Percentiles rank a stretch among this genome's conserved stretches.
Evolutionary conservation across 2,329 filamentous ascomycete genomes (phyloP).

Genomic region (Penicillium sp.): DNA sequence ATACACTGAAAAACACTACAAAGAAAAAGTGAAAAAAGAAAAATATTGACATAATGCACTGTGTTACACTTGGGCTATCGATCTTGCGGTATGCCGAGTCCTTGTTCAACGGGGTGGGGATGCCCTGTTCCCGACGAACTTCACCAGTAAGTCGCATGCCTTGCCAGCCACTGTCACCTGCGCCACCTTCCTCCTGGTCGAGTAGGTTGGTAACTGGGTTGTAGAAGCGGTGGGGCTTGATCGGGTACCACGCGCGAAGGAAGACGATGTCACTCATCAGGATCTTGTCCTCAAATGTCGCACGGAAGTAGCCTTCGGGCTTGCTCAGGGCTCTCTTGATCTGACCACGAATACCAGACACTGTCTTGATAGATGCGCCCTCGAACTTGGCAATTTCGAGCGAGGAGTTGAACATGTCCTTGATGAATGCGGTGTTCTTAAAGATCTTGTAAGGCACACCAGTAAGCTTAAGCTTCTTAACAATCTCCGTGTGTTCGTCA

Average conservation of each 20-base stretch:
- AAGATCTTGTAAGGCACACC: slow-evolving; percentile 96
- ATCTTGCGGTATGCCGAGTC: slow-evolving; percentile 80
- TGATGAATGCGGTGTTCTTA: slow-evolving; percentile 98
- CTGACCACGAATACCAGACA: slow-evolving; percentile 91
- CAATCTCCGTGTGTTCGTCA: slow-evolving; percentile 93
- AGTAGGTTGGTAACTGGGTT: slow-evolving; percentile 93
- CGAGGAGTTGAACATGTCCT: slow-evolving; percentile 93
- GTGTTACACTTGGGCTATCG: too few relatives aligned
- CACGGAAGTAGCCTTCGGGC: slow-evolving; percentile 92
- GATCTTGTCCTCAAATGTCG: slow-evolving; percentile 98
- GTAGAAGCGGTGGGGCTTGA: slow-evolving; percentile 95
- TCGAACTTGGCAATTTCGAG: slow-evolving; percentile 99
- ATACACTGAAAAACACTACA: too few relatives aligned
- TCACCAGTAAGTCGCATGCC: slow-evolving; percentile 93
- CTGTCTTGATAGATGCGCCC: slow-evolving; percentile 91
- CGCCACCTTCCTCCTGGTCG: slow-evolving; percentile 50
- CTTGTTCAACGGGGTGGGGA: slow-evolving; percentile 76
- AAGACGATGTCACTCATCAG: slow-evolving; percentile 97
- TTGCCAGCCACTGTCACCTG: slow-evolving; percentile 62
- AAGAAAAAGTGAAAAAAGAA: too few relatives aligned
- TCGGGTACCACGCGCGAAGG: slow-evolving; percentile 92
- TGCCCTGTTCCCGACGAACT: slow-evolving; percentile 73
- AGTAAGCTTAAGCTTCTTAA: slow-evolving; percentile 98
- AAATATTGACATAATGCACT: too few relatives aligned
- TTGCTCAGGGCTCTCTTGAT: slow-evolving; percentile 95